Evolutionary conservation across 1,139 yeast genomes (phyloP), one percentile per base, ranked within the genome.

Genomic region (Geotrichum histeridarum): DNA sequence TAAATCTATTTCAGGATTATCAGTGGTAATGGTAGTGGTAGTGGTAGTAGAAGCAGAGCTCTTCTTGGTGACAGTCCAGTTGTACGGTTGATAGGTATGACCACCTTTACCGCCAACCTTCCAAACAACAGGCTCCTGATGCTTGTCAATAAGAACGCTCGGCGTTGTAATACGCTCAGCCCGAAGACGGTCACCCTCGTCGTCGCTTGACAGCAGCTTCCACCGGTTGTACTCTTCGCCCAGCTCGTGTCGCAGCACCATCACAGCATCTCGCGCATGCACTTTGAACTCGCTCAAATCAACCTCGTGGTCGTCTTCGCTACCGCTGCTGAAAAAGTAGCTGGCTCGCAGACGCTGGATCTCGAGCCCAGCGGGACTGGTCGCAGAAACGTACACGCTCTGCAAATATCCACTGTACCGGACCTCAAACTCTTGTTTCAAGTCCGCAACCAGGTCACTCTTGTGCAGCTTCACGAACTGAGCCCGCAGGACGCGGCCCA

Each of bases 391-490:
- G 71, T 31, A 80, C 75, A 52, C 87, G 72, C 52, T 71, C 68
- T 22, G 81, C 59, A 63, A 73, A 60, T 80, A 82, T 15, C 86
- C 86, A 57, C 73, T 77, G 65, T 88, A 91, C 62, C 97, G 79
- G 59, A 77, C 77, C 62, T 80, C 83, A 65, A 91, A 87, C 69
- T 91, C 97, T n/a, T 80, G 77, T 60, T 81, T 80, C 53, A 91
- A 73, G 59, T 78, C 78, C 45, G 75, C 76, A 62, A 90, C 77
- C 63, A 87, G 73, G 69, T 87, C 81, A 18, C 77, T 80, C 54
- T 77, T 77, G 67, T 91, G 96, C 53, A 91, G 73, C 48, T 76
- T 71, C 56, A 88, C 84, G 70, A 91, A 91, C 60, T 86, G 83
- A 44, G 84, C 81, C 66, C 98, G 79, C 56, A 90, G 75, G 39